Evolutionary conservation across 1,139 yeast species (phyloP).

Genomic region (Trichomonascaceae sp.): DNA sequence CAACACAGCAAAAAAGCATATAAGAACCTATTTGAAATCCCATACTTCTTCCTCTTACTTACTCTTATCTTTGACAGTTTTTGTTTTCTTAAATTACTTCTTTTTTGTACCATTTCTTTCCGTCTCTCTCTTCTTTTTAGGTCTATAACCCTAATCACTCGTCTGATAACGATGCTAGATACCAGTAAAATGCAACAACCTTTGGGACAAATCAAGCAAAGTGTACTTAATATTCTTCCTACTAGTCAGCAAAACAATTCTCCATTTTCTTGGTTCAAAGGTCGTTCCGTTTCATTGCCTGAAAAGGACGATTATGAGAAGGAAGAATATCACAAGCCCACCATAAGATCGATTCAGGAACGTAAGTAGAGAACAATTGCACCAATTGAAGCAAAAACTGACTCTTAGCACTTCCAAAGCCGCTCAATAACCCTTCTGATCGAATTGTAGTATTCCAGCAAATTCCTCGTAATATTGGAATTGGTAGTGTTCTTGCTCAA

Average conservation of each 20-base stretch:
- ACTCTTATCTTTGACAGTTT: not conserved
- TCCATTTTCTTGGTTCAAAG: not conserved
- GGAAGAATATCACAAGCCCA: not conserved
- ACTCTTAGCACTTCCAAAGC: not conserved
- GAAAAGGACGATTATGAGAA: not conserved
- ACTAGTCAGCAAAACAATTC: not conserved
- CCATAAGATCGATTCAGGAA: not conserved
- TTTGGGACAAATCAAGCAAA: not conserved
- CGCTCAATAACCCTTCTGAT: not conserved
- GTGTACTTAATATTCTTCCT: not conserved
- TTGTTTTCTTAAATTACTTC: too few relatives aligned
- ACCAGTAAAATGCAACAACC: not conserved
- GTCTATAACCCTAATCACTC: too few relatives aligned
- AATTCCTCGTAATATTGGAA: conserved; percentile 40
- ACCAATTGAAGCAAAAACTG: not conserved
- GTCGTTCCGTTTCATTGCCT: not conserved
- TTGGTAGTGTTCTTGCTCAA: conserved; percentile 49
- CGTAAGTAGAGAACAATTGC: not conserved
- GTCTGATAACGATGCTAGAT: too few relatives aligned
- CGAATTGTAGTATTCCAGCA: conserved; percentile 4
- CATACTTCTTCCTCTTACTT: too few relatives aligned
- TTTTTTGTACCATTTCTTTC: not conserved
- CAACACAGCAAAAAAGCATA: too few relatives aligned
- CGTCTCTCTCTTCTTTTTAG: not conserved
- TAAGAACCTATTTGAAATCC: too few relatives aligned